phyloP scores from a whole-genome alignment of 116 monocot genomes.

The Posidonia oceanica region DNA sequence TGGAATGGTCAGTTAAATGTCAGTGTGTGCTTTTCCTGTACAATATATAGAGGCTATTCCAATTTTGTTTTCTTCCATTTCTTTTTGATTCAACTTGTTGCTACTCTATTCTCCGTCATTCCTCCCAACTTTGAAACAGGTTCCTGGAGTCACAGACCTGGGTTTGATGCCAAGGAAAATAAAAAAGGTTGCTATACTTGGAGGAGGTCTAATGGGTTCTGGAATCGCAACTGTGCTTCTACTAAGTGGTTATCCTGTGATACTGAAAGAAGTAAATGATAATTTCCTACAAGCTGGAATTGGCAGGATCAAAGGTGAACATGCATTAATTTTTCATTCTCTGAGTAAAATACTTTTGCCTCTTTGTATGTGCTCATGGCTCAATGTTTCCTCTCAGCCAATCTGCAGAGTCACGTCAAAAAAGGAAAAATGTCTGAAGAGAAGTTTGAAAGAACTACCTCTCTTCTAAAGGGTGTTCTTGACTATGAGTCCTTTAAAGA shows the following conservation, averaged over 20 bases:
- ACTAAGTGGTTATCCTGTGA: constrained; percentile 57
- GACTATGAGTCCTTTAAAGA: constrained; percentile 66
- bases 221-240: constrained; percentile 87
- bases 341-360: not conserved
- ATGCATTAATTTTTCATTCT: not conserved
- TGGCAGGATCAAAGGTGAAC: constrained; percentile 66
- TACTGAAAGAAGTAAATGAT: constrained; percentile 90
- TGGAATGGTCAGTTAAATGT: too few relatives aligned
- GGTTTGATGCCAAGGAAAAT: constrained; percentile 70
- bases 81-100: not conserved
- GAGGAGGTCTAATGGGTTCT: constrained; percentile 94
- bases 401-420: constrained; percentile 75
- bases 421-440: constrained; percentile 86
- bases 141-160: constrained; percentile 70
- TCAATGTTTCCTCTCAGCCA: constrained; percentile 35
- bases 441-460: constrained; percentile 52
- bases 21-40: too few relatives aligned
- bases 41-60: too few relatives aligned
- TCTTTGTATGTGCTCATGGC: not conserved
- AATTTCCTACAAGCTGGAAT: constrained; percentile 67
- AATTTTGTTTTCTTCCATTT: not conserved
- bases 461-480: constrained; percentile 69
- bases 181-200: constrained; percentile 78
- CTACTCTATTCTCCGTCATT: not conserved
- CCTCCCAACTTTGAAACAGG: constrained; percentile 25